These are phyloP conservation scores for Moesziomyces antarcticus DNA, from an alignment of 1,284 basidiomycete genomes.

Conservation along the genomic window DNA sequence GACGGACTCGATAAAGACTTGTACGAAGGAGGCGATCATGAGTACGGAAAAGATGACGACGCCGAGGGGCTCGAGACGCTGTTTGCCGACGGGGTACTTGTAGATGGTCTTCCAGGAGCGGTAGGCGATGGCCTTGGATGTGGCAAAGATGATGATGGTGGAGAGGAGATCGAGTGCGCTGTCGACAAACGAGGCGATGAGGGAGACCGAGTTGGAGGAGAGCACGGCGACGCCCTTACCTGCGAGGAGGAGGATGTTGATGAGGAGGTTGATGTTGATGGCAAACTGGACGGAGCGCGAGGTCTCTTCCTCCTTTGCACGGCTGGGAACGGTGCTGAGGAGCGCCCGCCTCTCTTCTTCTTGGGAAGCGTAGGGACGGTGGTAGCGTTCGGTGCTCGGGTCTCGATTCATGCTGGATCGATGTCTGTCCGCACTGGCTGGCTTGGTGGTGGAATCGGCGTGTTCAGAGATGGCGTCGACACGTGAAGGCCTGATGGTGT, in stretches of 20 bases:
- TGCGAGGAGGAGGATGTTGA: conserved; percentile 71
- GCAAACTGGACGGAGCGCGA: conserved; percentile 59
- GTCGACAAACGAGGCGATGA: conserved; percentile 73
- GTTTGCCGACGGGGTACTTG: conserved; percentile 72
- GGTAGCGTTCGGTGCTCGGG: conserved; percentile 21
- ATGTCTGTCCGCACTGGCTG: background rate
- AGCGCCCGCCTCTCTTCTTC: conserved; percentile 60
- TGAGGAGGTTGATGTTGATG: conserved; percentile 63
- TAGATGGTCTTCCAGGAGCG: conserved; percentile 60
- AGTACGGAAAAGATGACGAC: conserved; percentile 72
- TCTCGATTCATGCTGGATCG: conserved; percentile 34
- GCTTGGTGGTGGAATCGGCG: background rate
- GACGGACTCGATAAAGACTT: conserved; percentile 63
- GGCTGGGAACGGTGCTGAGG: conserved; percentile 61
- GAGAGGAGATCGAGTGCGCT: conserved; percentile 72
- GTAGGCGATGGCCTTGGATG: conserved; percentile 60
- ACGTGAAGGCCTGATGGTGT: conserved; percentile 35
- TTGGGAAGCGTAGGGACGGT: conserved; percentile 33
- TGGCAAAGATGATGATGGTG: conserved; percentile 69
- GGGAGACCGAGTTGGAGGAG: conserved; percentile 72
- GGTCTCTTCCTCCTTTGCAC: conserved; percentile 56
- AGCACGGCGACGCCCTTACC: conserved; percentile 72
- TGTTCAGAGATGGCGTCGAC: conserved; percentile 37
- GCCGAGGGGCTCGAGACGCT: conserved; percentile 71
- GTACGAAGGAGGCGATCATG: conserved; percentile 71